These are phyloP conservation scores for Aspergillus glaucus DNA, from an alignment of 2,329 filamentous ascomycete genomes.

Conservation along the genomic window DNA sequence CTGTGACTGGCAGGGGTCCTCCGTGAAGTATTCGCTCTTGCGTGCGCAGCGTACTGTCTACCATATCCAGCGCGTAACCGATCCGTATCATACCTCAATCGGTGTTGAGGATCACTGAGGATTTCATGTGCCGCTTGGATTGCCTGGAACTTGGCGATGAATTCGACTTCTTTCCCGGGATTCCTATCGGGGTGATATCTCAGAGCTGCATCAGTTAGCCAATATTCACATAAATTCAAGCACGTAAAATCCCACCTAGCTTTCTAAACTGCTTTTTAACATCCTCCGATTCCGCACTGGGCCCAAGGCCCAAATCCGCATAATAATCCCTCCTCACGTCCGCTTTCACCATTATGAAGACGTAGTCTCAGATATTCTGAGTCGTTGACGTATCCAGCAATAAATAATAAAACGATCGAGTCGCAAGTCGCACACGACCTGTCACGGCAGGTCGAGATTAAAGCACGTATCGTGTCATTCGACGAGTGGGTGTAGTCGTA, in stretches of 20 bases:
- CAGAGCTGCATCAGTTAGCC: conserved; percentile 51
- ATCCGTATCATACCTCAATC: conserved; percentile 58
- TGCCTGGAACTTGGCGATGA: conserved; percentile 74
- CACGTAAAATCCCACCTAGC: conserved; percentile 52
- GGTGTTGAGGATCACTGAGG: conserved; percentile 53
- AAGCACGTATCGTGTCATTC: background rate
- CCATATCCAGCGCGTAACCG: conserved; percentile 46
- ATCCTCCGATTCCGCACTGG: conserved; percentile 63
- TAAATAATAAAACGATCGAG: background rate
- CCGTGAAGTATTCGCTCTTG: conserved; percentile 23
- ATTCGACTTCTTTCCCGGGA: conserved; percentile 71
- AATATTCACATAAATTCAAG: too few species aligned
- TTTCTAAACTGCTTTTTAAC: conserved; percentile 84
- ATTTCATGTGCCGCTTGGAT: conserved; percentile 85
- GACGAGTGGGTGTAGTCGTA: background rate
- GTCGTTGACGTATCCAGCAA: background rate
- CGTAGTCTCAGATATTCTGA: background rate
- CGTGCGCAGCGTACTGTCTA: conserved; percentile 24
- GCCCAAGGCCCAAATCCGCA: conserved; percentile 67
- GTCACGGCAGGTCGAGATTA: background rate
- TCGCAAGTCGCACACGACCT: background rate
- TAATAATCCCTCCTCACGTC: conserved; percentile 74
- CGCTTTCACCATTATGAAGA: conserved; percentile 59
- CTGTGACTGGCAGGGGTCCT: conserved; percentile 20
- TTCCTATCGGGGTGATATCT: conserved; percentile 88